A percentile compares a stretch with the other conserved stretches of the same genome.
These are phyloP conservation scores for Xerocomellus intermedius DNA, from an alignment of 768 basidiomycete genomes.

Conservation along the genomic window DNA sequence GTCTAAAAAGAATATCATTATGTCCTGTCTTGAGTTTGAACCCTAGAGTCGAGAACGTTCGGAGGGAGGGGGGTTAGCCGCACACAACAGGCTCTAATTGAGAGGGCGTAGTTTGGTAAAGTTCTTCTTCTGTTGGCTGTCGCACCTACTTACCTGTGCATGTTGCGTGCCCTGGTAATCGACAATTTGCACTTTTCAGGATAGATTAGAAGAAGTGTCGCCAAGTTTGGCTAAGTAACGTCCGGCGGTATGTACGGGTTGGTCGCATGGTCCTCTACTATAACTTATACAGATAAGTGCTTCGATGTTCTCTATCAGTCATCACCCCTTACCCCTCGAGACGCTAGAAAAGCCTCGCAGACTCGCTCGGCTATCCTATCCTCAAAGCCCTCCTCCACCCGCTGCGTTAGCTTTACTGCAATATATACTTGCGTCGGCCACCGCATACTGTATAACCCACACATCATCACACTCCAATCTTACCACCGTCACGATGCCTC, in stretches of 20 bases:
- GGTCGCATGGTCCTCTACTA: slow-evolving; percentile 16
- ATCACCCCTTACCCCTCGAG: slow-evolving; percentile 9
- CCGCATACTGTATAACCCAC: not conserved
- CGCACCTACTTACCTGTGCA: slow-evolving; percentile 16
- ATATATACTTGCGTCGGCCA: not conserved
- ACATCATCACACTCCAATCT: not conserved
- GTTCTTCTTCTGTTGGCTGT: slow-evolving; percentile 7
- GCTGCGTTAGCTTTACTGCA: not conserved
- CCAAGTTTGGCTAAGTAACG: slow-evolving; percentile 22
- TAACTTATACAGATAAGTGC: slow-evolving; percentile 3
- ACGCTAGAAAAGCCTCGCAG: slow-evolving; percentile 23
- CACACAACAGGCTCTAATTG: slow-evolving; percentile 7
- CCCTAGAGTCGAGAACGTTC: slow-evolving; percentile 9
- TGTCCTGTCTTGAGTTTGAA: not conserved
- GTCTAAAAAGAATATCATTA: not conserved
- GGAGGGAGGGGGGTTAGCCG: not conserved
- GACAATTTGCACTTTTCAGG: slow-evolving; percentile 34
- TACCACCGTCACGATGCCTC: slow-evolving; percentile 24
- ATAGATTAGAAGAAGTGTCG: slow-evolving; percentile 26
- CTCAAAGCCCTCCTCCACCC: not conserved
- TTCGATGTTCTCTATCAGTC: slow-evolving; percentile 14
- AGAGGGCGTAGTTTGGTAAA: slow-evolving; percentile 30
- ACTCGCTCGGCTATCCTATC: not conserved
- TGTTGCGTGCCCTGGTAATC: slow-evolving; percentile 25
- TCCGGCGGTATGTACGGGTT: slow-evolving; percentile 16